Evolutionary conservation across 768 basidiomycete genomes (phyloP).

Genomic region (Mrakia blollopis): DNA sequence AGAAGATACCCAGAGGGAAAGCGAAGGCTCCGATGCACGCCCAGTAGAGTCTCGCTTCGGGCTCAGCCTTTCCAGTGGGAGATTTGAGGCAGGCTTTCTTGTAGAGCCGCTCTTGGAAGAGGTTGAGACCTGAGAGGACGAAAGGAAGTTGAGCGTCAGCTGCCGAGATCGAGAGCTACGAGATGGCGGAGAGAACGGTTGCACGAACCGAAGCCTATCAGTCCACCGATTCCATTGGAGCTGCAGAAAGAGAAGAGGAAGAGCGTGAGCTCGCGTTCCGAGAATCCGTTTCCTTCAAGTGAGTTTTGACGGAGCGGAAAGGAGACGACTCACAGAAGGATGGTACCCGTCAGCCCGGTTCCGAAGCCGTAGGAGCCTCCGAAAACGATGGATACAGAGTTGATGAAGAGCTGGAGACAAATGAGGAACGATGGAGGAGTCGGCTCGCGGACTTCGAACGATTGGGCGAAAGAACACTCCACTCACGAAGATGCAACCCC

Average conservation of each 20-base stretch:
- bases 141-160: neutral
- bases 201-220: slow-evolving; percentile 36
- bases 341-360: slow-evolving; percentile 35
- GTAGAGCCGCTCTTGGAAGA: slow-evolving; percentile 40
- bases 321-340: slow-evolving; percentile 37
- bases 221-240: slow-evolving; percentile 36
- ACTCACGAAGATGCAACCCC: slow-evolving; percentile 40
- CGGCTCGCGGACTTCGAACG: too few relatives aligned
- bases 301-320: too few relatives aligned
- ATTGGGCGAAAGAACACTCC: neutral
- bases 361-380: slow-evolving; percentile 38
- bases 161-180: neutral
- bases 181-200: too few relatives aligned
- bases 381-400: neutral
- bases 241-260: slow-evolving; percentile 28
- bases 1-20: slow-evolving; percentile 23
- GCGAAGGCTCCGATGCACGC: slow-evolving; percentile 30
- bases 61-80: slow-evolving; percentile 37
- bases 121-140: slow-evolving; percentile 31
- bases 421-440: too few relatives aligned
- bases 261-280: neutral
- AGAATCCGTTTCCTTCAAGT: too few relatives aligned
- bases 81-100: slow-evolving; percentile 33
- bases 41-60: slow-evolving; percentile 41
- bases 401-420: slow-evolving; percentile 35